Conservation (phyloP, 192 early-diverging fungal genomes). For the Polychytrium aggregatum region DNA sequence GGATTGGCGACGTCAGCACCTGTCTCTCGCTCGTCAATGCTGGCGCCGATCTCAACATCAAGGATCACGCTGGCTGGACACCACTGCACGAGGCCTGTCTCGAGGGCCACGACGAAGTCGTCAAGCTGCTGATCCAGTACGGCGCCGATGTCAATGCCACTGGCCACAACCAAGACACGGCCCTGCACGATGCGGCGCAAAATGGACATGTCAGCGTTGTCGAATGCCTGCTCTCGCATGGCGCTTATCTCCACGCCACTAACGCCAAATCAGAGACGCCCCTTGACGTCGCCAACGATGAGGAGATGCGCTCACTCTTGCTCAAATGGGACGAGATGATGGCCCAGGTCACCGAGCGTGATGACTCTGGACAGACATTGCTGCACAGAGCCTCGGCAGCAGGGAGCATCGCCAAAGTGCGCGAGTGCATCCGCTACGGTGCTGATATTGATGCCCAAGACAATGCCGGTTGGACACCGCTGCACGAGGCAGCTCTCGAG, state of each 20-base stretch:
- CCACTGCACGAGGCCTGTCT: slow-evolving; percentile 45
- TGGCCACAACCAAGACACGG: slow-evolving; percentile 38
- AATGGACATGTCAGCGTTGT: slow-evolving; percentile 36
- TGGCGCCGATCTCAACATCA: slow-evolving; percentile 37
- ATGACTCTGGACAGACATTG: slow-evolving; percentile 24
- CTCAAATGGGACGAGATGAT: slow-evolving; percentile 28
- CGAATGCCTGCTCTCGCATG: slow-evolving; percentile 31
- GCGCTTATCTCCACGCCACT: slow-evolving; percentile 21
- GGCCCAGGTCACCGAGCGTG: slow-evolving; percentile 14
- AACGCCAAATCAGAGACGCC: slow-evolving; percentile 39
- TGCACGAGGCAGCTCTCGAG: slow-evolving; percentile 33
- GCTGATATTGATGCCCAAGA: slow-evolving; percentile 33
- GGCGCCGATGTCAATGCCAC: slow-evolving; percentile 42
- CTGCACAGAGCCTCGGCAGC: slow-evolving; percentile 22
- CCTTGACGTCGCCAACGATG: slow-evolving; percentile 20
- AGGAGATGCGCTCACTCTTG: slow-evolving; percentile 19
- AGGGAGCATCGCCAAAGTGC: slow-evolving; percentile 23
- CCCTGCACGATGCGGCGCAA: slow-evolving; percentile 45
- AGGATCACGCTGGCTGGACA: slow-evolving; percentile 48
- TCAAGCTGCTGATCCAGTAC: slow-evolving; percentile 24
- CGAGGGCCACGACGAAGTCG: slow-evolving; percentile 27
- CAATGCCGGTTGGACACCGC: slow-evolving; percentile 31
- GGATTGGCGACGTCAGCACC: slow-evolving; percentile 23
- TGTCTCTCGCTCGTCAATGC: slow-evolving; percentile 22
- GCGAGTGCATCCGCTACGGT: slow-evolving; percentile 21